Conservation (phyloP, 345 rosid genomes). For the Syzygium grande region DNA sequence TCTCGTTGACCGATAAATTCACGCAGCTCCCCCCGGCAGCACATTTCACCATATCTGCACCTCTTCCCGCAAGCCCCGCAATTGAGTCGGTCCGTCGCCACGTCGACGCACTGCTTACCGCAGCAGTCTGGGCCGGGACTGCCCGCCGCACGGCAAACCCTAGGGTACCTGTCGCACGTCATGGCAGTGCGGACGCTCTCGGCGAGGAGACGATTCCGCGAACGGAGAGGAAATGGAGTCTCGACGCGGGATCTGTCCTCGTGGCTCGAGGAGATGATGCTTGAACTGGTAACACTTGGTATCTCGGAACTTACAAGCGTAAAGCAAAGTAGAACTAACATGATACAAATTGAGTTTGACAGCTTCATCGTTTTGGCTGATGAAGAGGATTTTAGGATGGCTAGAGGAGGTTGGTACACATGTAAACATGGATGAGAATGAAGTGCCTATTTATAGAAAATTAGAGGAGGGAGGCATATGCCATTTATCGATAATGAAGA, state of each 20-base stretch:
- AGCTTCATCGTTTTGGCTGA: background rate
- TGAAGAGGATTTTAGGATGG: background rate
- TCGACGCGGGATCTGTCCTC: background rate
- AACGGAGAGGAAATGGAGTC: background rate
- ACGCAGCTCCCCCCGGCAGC: background rate
- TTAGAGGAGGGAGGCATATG: background rate
- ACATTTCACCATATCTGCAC: constrained; percentile 25
- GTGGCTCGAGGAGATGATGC: background rate
- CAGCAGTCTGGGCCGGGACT: constrained; percentile 15
- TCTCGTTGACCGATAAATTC: constrained; percentile 1
- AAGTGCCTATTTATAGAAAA: background rate
- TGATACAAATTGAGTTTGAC: background rate
- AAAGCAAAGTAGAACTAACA: background rate
- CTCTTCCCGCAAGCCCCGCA: constrained; percentile 24
- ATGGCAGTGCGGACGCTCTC: background rate
- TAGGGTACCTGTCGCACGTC: background rate
- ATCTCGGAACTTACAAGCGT: background rate
- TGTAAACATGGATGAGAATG: background rate
- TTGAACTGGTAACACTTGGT: background rate
- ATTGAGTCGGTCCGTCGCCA: constrained; percentile 3
- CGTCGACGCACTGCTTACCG: constrained; percentile 11
- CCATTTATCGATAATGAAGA: background rate
- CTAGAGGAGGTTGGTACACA: background rate
- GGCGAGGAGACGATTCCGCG: background rate
- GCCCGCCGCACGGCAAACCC: constrained; percentile 8